Evolutionary conservation across 305 asterid species (phyloP), one percentile per base, ranked within the genome.

Genomic region (Andrographis paniculata): DNA sequence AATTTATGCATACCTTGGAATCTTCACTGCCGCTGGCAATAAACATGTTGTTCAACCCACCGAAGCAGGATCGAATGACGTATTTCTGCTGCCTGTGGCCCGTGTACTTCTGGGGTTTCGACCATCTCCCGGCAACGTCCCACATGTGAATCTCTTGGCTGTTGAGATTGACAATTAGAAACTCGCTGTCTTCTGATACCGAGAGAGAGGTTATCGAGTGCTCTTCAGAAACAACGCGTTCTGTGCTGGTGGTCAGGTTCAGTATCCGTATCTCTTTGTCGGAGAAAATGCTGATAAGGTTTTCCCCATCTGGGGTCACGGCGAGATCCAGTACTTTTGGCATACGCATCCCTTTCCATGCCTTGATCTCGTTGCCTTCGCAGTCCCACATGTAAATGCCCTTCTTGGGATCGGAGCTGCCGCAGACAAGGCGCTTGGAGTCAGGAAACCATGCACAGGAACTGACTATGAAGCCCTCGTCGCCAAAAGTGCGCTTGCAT

Each of bases 371-470:
- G n/a, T 79, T 79, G 16, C 95, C 97, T 20, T 82, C 87, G 48
- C 78, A 64, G 69, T 82, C 97, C 95, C 95, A 88, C 93, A 80
- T 72, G 81, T 61, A 85, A 50, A 88, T 88, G 54, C 97, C 97
- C 60, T 79, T 88, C 56, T 71, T 78, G 21, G 91, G 86, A 35
- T 72, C 93, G 0, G 93, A 82, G 74, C 95, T 84, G 70, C 97
- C 97, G 56, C 94, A 88, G 52, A 85, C 95, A 20, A 88, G 76
- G 46, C 85, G 73, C 71, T 67, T 77, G 40, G 97, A 88, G 73
- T 88, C 94, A 12, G 95, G 97, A 66, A 88, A 85, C 97, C 97
- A 88, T 48, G 95, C 97, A 62, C 97, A 88, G 22, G 94, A 88
- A 66, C 91, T 76, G 62, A 85, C 80, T 5, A 64, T 51, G 68